Base-by-base conservation (phyloP, 139 green algal genomes). In the Trebouxia sp. region DNA sequence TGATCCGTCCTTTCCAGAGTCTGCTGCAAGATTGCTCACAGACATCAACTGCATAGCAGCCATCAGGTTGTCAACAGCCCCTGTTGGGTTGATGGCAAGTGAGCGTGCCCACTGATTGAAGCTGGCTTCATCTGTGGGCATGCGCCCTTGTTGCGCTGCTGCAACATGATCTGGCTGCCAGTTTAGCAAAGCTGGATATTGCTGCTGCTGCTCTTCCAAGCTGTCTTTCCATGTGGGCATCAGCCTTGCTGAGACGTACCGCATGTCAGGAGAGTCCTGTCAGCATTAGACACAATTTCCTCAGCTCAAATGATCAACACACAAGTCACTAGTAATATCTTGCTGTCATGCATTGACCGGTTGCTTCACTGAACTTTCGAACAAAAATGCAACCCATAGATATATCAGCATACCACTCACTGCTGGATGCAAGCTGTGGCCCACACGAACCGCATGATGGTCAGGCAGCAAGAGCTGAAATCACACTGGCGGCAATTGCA, bases 201-300 rank as follows among this genome's bases (percentile, higher is more conserved):
- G 42, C 45, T 65, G 43, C 56, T 72, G 72, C 79, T 90, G 87
- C 26, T 88, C 87, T 17, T 75, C 41, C 0, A 41, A 37, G n/a
- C 76, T 42, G 75, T 91, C 86, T 30, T 51, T 51, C 42, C 84
- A 87, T 32, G 42, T 30, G 12, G 87, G 87, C 30, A 82, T 67
- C 50, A 91, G 83, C 7, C 87, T 70, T 38, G 81, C 70, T 24
- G 82, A 51, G n/a, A 90, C n/a, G 75, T 86, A 89, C 22, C 80
- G 76, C 38, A 80, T 69, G 42, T 84, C 50, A 11, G 75, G 51
- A 24, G 53, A 82, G 12, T 78, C 87, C 79, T 91, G 81, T 56
- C 35, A 58, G 26, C 55, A 78, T 41, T 28, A 30, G 47, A 55
- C 42, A 37, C 69, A 56, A 28, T 2, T 39, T 30, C 14, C 24